Evolutionary conservation across 371 early-diverging fungal genomes (phyloP).

Genomic region (Phascolomyces articulosus): DNA sequence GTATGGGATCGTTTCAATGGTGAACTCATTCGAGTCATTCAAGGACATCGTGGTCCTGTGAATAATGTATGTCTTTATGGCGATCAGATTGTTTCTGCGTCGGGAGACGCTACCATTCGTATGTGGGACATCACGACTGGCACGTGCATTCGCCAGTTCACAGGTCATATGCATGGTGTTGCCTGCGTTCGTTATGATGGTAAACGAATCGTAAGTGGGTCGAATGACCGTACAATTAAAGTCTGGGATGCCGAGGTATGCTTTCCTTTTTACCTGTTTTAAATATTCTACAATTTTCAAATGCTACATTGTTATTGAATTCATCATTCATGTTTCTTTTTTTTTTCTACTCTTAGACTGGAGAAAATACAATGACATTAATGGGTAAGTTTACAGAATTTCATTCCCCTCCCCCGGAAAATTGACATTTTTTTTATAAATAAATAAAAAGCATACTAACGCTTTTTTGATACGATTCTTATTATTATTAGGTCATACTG

Average conservation of each 20-base stretch:
- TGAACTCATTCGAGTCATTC: slow-evolving; percentile 58
- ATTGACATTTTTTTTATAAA: neutral
- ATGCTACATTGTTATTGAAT: no score
- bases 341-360: slow-evolving; percentile 52
- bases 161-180: slow-evolving; percentile 82
- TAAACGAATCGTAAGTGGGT: slow-evolving; percentile 85
- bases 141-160: slow-evolving; percentile 62
- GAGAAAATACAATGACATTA: slow-evolving; percentile 66
- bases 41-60: slow-evolving; percentile 87
- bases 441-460: neutral
- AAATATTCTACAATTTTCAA: neutral
- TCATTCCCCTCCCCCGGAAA: no score
- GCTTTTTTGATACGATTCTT: neutral
- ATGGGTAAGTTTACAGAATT: slow-evolving; percentile 28
- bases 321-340: neutral
- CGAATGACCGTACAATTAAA: slow-evolving; percentile 91
- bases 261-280: neutral
- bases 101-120: slow-evolving; percentile 85
- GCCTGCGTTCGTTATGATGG: slow-evolving; percentile 95
- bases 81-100: slow-evolving; percentile 78
- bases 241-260: slow-evolving; percentile 84
- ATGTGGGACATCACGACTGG: slow-evolving; percentile 86
- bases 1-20: slow-evolving; percentile 75
- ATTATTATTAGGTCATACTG: slow-evolving; percentile 77
- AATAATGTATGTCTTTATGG: slow-evolving; percentile 83